A percentile compares a stretch with the other conserved stretches of the same genome.
Evolutionary conservation across 1,284 basidiomycete species (phyloP).

Genomic region (Coniferiporia weirii): DNA sequence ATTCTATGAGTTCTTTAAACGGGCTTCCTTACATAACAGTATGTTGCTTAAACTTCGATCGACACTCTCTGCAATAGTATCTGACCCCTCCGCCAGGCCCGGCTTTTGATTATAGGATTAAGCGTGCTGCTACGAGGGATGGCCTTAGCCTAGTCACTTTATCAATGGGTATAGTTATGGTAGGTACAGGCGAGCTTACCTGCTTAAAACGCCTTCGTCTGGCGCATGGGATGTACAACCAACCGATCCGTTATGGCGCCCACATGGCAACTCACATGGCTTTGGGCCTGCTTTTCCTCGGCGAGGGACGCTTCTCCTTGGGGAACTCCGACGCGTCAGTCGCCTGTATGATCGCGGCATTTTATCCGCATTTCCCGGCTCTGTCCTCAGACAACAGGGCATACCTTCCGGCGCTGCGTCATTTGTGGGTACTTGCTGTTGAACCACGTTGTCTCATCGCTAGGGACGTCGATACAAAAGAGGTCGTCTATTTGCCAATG

Average conservation of each 20-base stretch:
- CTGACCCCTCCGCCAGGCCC: slow-evolving; percentile 41
- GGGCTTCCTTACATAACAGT: slow-evolving; percentile 62
- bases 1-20: slow-evolving; percentile 76
- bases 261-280: slow-evolving; percentile 92
- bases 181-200: slow-evolving; percentile 92
- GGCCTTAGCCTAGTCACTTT: slow-evolving; percentile 85
- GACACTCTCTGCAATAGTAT: background rate
- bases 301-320: slow-evolving; percentile 88
- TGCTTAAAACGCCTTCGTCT: slow-evolving; percentile 85
- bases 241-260: slow-evolving; percentile 78
- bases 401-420: slow-evolving; percentile 89
- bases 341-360: slow-evolving; percentile 83
- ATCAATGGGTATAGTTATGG: slow-evolving; percentile 88
- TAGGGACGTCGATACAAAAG: slow-evolving; percentile 84
- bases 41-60: slow-evolving; percentile 24
- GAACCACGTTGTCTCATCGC: slow-evolving; percentile 92
- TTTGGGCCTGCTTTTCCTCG: slow-evolving; percentile 89
- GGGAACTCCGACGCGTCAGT: slow-evolving; percentile 90
- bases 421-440: slow-evolving; percentile 93
- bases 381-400: slow-evolving; percentile 83
- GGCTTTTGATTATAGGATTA: slow-evolving; percentile 80
- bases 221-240: slow-evolving; percentile 87
- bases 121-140: slow-evolving; percentile 82
- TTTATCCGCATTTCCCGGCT: slow-evolving; percentile 85
- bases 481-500: slow-evolving; percentile 87